Base-by-base conservation (phyloP, 805 yeast species). In the Wickerhamiella hasegawae region DNA sequence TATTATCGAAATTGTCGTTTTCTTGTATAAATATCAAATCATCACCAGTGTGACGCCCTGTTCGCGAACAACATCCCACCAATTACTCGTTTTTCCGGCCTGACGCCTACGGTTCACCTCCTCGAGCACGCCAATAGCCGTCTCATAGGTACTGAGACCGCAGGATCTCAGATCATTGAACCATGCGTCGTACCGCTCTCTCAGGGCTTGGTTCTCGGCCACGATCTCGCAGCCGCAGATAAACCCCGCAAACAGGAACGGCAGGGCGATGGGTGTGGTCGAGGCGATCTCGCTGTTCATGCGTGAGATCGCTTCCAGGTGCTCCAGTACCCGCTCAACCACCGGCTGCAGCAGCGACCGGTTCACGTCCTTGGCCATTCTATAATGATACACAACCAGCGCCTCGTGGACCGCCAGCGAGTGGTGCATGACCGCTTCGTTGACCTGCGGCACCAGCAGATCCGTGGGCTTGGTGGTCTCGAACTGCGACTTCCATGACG, bases 41-140 rank as follows among this genome's bases (percentile, higher is more conserved):
- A 82, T 57, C 85, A 81, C 78, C 35, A 82, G 66, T 45, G 80
- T 79, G 69, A 80, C 76, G 47, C 77, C 82, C 92, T 92, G 79
- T 40, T 82, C 92, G 31, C 68, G 66, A 32, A 79, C 68, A 14
- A 82, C 85, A 36, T 77, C 70, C 38, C 75, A 71, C 94, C 94
- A 82, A 45, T 72, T 71, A 44, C 71, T 79, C 37, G 69, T 60
- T 18, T 61, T 59, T 25, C 69, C 68, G 44, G 65, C 66, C 34
- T 71, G 62, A 46, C 81, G 70, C 30, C 93, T 61, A 40, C 83
- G 57, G 90, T 92, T 80, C 8, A 81, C 87, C 52, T 82, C 94
- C 40, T 73, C 61, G 79, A 81, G 76, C 34, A 82, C 79, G 49
- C 77, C 84, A 37, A 87, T 59, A 0, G 87, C 84, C 11, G 83